Evolutionary conservation across 2,329 filamentous ascomycete species (phyloP).

Genomic region (Arthrobotrys iridis): DNA sequence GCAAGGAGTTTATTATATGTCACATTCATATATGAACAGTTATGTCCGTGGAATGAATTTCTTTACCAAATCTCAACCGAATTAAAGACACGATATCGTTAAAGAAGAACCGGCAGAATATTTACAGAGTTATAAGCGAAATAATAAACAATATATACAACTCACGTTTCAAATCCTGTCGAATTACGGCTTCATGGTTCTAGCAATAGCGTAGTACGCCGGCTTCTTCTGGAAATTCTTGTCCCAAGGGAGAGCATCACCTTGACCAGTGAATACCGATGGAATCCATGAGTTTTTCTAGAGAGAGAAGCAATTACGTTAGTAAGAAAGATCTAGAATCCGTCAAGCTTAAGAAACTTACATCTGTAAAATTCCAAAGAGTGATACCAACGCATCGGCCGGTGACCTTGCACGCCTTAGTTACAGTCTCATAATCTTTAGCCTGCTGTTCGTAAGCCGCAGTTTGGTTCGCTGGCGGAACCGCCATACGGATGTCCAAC

Average conservation of each 20-base stretch:
- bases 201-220: slow-evolving; percentile 62
- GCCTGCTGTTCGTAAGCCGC: slow-evolving; percentile 63
- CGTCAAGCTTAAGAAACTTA: slow-evolving; percentile 22
- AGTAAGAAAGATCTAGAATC: neutral
- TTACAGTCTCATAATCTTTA: slow-evolving; percentile 56
- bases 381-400: slow-evolving; percentile 63
- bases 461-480: slow-evolving; percentile 64
- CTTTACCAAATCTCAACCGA: neutral
- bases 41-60: too few species aligned
- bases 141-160: too few species aligned
- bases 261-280: slow-evolving; percentile 62
- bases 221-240: slow-evolving; percentile 63
- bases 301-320: slow-evolving; percentile 54
- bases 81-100: too few species aligned
- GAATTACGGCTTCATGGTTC: slow-evolving; percentile 56
- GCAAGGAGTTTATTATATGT: neutral
- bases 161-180: too few species aligned
- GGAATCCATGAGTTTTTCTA: slow-evolving; percentile 64
- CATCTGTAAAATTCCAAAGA: slow-evolving; percentile 60
- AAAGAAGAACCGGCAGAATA: neutral
- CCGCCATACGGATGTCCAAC: slow-evolving; percentile 68
- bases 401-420: slow-evolving; percentile 59
- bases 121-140: neutral
- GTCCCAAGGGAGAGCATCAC: slow-evolving; percentile 63
- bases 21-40: too few species aligned